Conservation (phyloP, 257 asterid genomes). For the Scutellaria minor region DNA sequence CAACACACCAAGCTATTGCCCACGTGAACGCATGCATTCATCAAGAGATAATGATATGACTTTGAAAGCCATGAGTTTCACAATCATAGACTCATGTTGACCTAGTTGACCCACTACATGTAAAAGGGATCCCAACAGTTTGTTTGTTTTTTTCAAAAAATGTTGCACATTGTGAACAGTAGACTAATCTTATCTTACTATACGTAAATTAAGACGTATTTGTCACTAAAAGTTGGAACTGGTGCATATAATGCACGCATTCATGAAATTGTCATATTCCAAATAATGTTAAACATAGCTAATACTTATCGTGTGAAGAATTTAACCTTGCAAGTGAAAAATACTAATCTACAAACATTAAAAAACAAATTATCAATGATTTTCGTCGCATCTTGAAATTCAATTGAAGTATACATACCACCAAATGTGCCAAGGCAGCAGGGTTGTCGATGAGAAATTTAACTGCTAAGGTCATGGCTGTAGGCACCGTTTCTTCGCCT, state of each 20-base stretch:
- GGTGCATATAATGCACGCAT: constrained; percentile 20
- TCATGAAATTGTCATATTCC: constrained; percentile 1
- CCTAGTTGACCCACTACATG: constrained; percentile 48
- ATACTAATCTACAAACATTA: not conserved
- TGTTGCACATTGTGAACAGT: constrained; percentile 30
- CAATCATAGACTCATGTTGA: constrained; percentile 52
- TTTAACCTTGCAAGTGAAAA: not conserved
- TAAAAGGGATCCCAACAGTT: constrained; percentile 47
- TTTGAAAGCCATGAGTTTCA: constrained; percentile 43
- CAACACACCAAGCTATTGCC: constrained; percentile 47
- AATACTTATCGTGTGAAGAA: not conserved
- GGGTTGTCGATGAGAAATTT: constrained; percentile 80
- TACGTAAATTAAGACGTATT: constrained; percentile 18
- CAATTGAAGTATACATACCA: constrained; percentile 51
- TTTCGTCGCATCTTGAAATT: not conserved
- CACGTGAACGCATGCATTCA: constrained; percentile 56
- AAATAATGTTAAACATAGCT: constrained; percentile 27
- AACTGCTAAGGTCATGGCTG: constrained; percentile 80
- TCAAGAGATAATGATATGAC: constrained; percentile 46
- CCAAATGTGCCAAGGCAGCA: constrained; percentile 54
- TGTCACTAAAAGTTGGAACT: constrained; percentile 6
- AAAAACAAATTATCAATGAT: not conserved
- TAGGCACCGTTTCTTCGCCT: constrained; percentile 92
- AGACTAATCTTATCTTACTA: not conserved
- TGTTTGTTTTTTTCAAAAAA: constrained; percentile 21